phyloP scores from a whole-genome alignment of 2,329 filamentous ascomycete genomes.

The Davidsoniella eucalypti region DNA sequence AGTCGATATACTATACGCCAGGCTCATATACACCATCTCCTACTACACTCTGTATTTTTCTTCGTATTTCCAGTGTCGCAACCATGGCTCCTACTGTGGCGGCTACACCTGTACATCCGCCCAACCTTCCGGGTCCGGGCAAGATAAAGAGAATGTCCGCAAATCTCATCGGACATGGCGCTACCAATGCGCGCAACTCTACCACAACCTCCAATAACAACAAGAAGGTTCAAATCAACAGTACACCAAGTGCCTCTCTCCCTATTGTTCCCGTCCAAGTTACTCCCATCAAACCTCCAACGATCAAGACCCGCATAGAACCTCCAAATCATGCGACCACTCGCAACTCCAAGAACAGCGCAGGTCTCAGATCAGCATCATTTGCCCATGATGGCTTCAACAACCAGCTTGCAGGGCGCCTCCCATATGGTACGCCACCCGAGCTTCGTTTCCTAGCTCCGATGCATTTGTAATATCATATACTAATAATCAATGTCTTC shows the following conservation, averaged over 20 bases:
- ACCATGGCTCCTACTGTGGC: constrained; percentile 41
- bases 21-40: neutral
- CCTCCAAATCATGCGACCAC: constrained; percentile 26
- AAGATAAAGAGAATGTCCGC: constrained; percentile 53
- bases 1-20: neutral
- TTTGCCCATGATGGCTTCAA: constrained; percentile 26
- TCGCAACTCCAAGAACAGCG: constrained; percentile 34
- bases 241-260: constrained; percentile 25
- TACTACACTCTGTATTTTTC: neutral
- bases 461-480: constrained; percentile 13
- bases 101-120: constrained; percentile 27
- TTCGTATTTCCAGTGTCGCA: neutral
- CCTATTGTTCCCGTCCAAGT: constrained; percentile 13
- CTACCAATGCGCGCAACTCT: constrained; percentile 43
- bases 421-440: constrained; percentile 31
- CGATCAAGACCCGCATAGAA: constrained; percentile 23
- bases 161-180: constrained; percentile 47
- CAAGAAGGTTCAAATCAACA: constrained; percentile 33
- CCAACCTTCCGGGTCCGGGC: constrained; percentile 14
- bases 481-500: constrained; percentile 13
- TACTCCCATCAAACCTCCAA: constrained; percentile 10
- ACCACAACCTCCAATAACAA: constrained; percentile 40
- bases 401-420: constrained; percentile 26
- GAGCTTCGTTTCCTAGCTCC: no score
- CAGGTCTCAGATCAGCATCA: constrained; percentile 32